phyloP scores from a whole-genome alignment of 305 asterid species.

The Fraxinus nigra region DNA sequence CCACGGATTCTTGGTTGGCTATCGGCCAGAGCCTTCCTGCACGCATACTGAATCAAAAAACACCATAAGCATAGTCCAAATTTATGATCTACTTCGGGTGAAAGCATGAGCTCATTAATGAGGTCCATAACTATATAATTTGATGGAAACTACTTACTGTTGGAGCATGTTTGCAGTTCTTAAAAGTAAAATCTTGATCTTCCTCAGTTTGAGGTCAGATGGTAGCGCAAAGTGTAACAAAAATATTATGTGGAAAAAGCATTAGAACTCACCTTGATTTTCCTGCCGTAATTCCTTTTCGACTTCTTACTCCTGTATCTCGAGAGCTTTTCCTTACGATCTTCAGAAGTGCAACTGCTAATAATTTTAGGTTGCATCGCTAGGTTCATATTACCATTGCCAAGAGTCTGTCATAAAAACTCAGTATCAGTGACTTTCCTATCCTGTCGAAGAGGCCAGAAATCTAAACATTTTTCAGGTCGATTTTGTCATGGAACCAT shows the following conservation, averaged over 20 bases:
- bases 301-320: constrained; percentile 86
- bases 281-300: constrained; percentile 86
- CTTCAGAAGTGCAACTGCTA: constrained; percentile 56
- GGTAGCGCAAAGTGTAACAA: background rate
- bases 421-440: constrained; percentile 59
- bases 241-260: background rate
- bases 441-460: constrained; percentile 57
- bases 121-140: background rate
- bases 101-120: background rate
- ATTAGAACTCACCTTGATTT: constrained; percentile 44
- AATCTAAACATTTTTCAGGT: constrained; percentile 58
- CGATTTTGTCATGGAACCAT: constrained; percentile 31
- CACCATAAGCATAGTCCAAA: background rate
- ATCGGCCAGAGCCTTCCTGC: constrained; percentile 11
- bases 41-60: background rate
- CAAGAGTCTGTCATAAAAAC: constrained; percentile 89
- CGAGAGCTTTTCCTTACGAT: constrained; percentile 80
- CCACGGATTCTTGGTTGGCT: constrained; percentile 10
- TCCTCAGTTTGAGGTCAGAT: background rate
- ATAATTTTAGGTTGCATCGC: constrained; percentile 38
- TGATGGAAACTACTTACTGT: background rate
- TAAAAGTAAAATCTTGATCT: background rate
- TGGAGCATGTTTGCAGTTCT: background rate
- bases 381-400: constrained; percentile 40
- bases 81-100: constrained; percentile 3